phyloP scores from a whole-genome alignment of 805 yeast genomes.

The Metschnikowia koreensis region DNA sequence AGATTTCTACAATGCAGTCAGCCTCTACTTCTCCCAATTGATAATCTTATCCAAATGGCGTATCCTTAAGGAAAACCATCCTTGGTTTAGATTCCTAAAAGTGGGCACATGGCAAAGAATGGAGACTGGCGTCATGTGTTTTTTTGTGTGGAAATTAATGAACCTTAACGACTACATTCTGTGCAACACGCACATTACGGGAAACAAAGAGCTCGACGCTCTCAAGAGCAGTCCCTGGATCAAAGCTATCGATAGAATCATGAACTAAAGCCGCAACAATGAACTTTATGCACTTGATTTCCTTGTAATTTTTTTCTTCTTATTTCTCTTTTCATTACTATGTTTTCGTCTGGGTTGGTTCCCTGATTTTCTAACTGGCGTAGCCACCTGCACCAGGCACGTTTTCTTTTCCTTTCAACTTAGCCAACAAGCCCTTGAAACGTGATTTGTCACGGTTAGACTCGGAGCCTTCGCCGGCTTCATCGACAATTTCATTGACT shows the following conservation, averaged over 20 bases:
- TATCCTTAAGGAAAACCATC: slow-evolving; percentile 38
- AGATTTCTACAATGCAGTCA: slow-evolving; percentile 27
- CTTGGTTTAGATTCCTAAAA: slow-evolving; percentile 27
- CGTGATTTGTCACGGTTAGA: slow-evolving; percentile 64
- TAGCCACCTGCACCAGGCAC: slow-evolving; percentile 80
- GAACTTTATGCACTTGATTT: too few relatives aligned
- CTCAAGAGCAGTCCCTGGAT: slow-evolving; percentile 16
- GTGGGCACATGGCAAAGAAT: slow-evolving; percentile 31
- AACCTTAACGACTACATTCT: slow-evolving; percentile 34
- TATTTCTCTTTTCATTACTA: background rate
- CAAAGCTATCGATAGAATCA: slow-evolving; percentile 13
- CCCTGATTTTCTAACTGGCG: slow-evolving; percentile 13
- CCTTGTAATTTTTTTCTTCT: background rate
- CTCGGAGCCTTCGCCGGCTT: slow-evolving; percentile 41
- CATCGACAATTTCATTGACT: slow-evolving; percentile 49
- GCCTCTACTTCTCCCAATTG: slow-evolving; percentile 33
- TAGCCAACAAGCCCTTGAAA: slow-evolving; percentile 61
- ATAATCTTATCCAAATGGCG: slow-evolving; percentile 43
- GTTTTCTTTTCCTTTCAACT: slow-evolving; percentile 64
- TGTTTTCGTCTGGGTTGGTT: background rate
- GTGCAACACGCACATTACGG: slow-evolving; percentile 16
- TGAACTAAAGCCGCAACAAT: slow-evolving; percentile 1
- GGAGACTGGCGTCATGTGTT: slow-evolving; percentile 34
- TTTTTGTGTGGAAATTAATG: slow-evolving; percentile 38
- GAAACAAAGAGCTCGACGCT: slow-evolving; percentile 8